A percentile compares a stretch with the other conserved stretches of the same genome.
Conservation (phyloP, 441 rosid genomes). For the Erodium moschatum region DNA sequence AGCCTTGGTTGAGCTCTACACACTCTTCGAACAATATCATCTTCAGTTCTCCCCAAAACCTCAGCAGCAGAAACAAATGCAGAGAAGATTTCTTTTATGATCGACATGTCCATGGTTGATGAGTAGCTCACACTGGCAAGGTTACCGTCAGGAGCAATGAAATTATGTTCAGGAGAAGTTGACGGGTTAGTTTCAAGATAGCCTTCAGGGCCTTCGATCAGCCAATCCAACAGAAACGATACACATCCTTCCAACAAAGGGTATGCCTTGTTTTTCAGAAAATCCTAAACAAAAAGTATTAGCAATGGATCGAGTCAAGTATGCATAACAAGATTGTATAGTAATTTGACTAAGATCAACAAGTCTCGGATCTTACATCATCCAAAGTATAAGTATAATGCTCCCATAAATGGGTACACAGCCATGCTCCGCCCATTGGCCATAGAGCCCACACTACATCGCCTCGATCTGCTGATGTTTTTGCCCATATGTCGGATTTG, state of each 20-base stretch:
- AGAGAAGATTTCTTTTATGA: conserved; percentile 66
- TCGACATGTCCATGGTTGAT: conserved; percentile 85
- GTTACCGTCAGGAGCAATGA: conserved; percentile 66
- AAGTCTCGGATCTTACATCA: conserved; percentile 28
- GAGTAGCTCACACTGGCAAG: conserved; percentile 80
- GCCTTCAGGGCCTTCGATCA: conserved; percentile 66
- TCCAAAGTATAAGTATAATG: conserved; percentile 57
- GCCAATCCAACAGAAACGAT: conserved; percentile 76
- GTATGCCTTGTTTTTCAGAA: conserved; percentile 59
- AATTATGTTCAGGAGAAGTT: conserved; percentile 86
- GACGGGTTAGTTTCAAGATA: conserved; percentile 86
- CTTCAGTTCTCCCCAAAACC: conserved; percentile 32
- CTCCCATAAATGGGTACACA: conserved; percentile 67
- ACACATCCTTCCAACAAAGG: conserved; percentile 84
- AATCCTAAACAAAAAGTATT: conserved; percentile 42
- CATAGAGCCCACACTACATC: conserved; percentile 60
- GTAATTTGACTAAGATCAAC: background rate
- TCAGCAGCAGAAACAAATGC: conserved; percentile 56
- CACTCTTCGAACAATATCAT: conserved; percentile 31
- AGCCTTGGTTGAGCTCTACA: conserved; percentile 29
- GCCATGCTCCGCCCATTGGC: conserved; percentile 87
- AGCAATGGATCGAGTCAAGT: background rate
- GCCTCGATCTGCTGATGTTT: conserved; percentile 56
- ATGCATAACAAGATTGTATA: background rate
- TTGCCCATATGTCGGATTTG: conserved; percentile 62